Conservation (phyloP, 495 filamentous ascomycete species). For the Aspergillus sparsus region DNA sequence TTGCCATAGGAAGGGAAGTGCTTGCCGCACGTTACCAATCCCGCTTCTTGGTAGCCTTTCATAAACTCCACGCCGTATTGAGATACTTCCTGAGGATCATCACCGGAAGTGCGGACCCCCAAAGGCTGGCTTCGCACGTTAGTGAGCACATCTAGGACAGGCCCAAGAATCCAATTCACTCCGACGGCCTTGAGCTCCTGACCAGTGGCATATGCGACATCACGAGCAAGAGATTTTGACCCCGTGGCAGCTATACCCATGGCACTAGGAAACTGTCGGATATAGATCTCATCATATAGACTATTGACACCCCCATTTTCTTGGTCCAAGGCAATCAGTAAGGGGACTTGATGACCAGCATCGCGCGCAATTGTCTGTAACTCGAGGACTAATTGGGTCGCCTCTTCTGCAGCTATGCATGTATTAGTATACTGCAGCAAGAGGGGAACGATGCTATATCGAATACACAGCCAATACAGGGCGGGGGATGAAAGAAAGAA, state of each 20-base stretch:
- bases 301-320: constrained; percentile 96
- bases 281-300: constrained; percentile 86
- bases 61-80: constrained; percentile 84
- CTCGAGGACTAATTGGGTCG: constrained; percentile 77
- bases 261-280: constrained; percentile 86
- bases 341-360: constrained; percentile 80
- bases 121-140: constrained; percentile 85
- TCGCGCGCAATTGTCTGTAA: constrained; percentile 84
- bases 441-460: background rate
- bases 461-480: background rate
- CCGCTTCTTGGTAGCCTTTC: constrained; percentile 85
- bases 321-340: constrained; percentile 84
- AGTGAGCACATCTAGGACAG: constrained; percentile 85
- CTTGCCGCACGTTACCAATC: constrained; percentile 82
- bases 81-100: constrained; percentile 88
- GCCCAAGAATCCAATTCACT: constrained; percentile 88
- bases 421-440: constrained; percentile 23
- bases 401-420: constrained; percentile 73
- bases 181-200: constrained; percentile 83
- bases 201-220: constrained; percentile 82
- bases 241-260: constrained; percentile 90
- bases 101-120: constrained; percentile 78
- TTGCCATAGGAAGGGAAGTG: constrained; percentile 94
- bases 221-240: constrained; percentile 72
- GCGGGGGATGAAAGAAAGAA: constrained; percentile 15